Base-by-base conservation (phyloP, 1,284 basidiomycete genomes). In the Ustilago loliicola region DNA sequence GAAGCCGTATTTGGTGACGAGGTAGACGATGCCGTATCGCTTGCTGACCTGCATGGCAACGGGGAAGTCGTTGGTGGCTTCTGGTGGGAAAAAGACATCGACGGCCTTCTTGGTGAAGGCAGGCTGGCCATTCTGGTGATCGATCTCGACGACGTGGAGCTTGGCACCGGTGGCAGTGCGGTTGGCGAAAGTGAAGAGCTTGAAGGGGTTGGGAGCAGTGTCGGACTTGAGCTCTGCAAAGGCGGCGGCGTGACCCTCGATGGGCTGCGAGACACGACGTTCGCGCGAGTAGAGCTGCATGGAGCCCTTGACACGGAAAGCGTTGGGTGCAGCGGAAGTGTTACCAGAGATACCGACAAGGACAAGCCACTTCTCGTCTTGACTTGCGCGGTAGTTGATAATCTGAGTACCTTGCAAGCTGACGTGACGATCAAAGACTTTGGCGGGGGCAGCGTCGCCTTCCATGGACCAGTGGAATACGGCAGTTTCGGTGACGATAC, bases 21-120 rank as follows among this genome's bases (percentile, higher is more conserved):
- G 91, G 88, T 97, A 99, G 83, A 98, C 90, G 87, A 99, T 95
- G 55, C 96, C 96, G 88, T 98, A 96, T 85, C 95, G 94, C 88
- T 93, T 92, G 61, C 96, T 99, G 52, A 98, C 94, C 87, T 99
- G 97, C 94, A 99, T 98, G 32, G 96, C 94, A 47, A 99, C 97
- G n/a, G 97, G 97, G 90, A 99, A 99, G 87, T 99, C 97, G 87
- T 96, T 98, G 53, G 93, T 93, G 4, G 97, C 97, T 87, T 99
- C 97, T 1, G 95, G 92, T 63, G 97, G 97, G 91, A 99, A 99
- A 89, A 98, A 99, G 60, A 99, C 96, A 83, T 99, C 97, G 77
- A 99, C 96, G 17, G 95, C 94, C 88, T 98, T 99, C 90, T 99
- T 99, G 50, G 91, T 90, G 89, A 98, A 99, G 7, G 92, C 92